These are phyloP conservation scores for Sphaceloma murrayae DNA, from an alignment of 2,329 filamentous ascomycete genomes.

Conservation along the genomic window DNA sequence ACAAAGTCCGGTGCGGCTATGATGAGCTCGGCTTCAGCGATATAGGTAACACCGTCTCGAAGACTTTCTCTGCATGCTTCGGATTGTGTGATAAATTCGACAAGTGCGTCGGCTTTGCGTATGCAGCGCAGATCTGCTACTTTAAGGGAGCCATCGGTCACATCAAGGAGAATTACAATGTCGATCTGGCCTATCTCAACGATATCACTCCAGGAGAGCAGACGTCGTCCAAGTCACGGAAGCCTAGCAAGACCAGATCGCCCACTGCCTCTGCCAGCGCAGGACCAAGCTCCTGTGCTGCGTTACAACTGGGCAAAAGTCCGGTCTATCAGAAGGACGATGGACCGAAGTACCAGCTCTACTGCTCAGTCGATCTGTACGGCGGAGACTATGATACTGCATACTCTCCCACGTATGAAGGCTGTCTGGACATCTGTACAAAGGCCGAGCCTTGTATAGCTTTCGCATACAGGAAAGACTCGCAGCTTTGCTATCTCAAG, in stretches of 20 bases:
- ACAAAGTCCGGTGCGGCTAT: conserved; percentile 9
- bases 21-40: conserved; percentile 14
- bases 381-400: conserved; percentile 13
- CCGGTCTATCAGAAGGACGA: conserved; percentile 1
- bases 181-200: conserved; percentile 8
- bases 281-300: conserved; percentile 2
- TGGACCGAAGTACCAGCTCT: conserved; percentile 7
- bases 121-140: conserved; percentile 10
- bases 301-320: neutral
- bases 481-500: conserved; percentile 14
- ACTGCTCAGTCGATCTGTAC: conserved; percentile 8
- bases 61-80: conserved; percentile 12
- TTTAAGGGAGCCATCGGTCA: conserved; percentile 12
- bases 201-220: neutral
- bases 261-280: neutral
- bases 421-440: conserved; percentile 14
- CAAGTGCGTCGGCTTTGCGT: conserved; percentile 13
- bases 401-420: conserved; percentile 1
- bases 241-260: neutral
- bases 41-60: neutral
- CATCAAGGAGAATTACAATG: conserved; percentile 12
- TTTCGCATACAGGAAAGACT: conserved; percentile 14
- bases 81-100: conserved; percentile 12
- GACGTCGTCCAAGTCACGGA: neutral
- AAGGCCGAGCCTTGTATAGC: conserved; percentile 3